Percentiles rank a stretch among this genome's conserved stretches.
Conservation (phyloP, 352 stramenopile genomes). For the Phytophthora sp. region DNA sequence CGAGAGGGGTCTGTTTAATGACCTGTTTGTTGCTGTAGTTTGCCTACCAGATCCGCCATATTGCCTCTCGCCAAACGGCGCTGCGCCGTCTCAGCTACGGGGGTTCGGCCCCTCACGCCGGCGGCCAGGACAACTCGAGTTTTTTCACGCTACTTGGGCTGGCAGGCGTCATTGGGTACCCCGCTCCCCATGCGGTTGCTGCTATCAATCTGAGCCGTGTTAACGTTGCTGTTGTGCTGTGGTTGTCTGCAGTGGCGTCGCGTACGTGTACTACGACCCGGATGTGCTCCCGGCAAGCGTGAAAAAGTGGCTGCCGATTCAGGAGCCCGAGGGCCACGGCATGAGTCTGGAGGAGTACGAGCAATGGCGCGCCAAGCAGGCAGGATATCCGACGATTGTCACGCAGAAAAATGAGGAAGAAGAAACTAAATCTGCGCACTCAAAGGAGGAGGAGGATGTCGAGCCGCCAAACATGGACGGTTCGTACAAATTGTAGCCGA, state of each 20-base stretch:
- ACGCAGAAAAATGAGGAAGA: slow-evolving; percentile 45
- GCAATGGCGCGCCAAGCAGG: slow-evolving; percentile 80
- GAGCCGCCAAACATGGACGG: slow-evolving; percentile 42
- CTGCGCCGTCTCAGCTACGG: slow-evolving; percentile 71
- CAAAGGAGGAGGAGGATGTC: slow-evolving; percentile 49
- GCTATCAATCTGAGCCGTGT: background rate
- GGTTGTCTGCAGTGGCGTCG: slow-evolving; percentile 56
- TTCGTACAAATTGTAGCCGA: slow-evolving; percentile 17
- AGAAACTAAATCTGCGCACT: slow-evolving; percentile 29
- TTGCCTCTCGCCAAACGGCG: slow-evolving; percentile 41
- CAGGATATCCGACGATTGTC: slow-evolving; percentile 41
- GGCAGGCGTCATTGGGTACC: slow-evolving; percentile 64
- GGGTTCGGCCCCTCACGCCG: slow-evolving; percentile 57
- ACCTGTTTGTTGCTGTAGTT: slow-evolving; percentile 22
- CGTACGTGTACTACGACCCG: slow-evolving; percentile 88
- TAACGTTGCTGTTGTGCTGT: slow-evolving; percentile 7
- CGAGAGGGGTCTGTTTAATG: background rate
- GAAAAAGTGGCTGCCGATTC: slow-evolving; percentile 83
- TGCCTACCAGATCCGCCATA: slow-evolving; percentile 39
- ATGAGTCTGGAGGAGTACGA: slow-evolving; percentile 91
- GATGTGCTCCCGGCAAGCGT: slow-evolving; percentile 77
- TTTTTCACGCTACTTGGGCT: slow-evolving; percentile 82
- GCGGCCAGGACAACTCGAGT: slow-evolving; percentile 78
- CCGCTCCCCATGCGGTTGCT: background rate
- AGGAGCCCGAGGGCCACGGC: slow-evolving; percentile 78